Conservation (phyloP, 495 filamentous ascomycete species). For the Aspergillus coremiiformis region DNA sequence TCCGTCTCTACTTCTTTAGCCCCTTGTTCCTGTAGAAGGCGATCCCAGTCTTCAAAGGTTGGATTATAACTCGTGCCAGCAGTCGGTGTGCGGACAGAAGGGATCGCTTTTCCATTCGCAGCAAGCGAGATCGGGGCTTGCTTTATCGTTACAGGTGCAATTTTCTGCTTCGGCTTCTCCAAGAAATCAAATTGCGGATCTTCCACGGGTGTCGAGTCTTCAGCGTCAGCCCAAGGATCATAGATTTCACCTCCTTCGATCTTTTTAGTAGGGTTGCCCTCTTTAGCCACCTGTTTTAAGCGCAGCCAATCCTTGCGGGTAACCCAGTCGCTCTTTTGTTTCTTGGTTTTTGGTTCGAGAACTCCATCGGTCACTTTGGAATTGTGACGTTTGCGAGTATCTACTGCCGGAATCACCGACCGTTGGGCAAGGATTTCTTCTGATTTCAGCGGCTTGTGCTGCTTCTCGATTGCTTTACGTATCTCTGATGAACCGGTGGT, state of each 20-base stretch:
- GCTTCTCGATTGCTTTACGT: conserved; percentile 53
- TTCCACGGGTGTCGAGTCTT: conserved; percentile 32
- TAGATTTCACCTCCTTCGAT: conserved; percentile 48
- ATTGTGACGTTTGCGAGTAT: conserved; percentile 63
- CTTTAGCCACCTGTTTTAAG: conserved; percentile 68
- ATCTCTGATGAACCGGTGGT: conserved; percentile 57
- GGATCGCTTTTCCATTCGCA: conserved; percentile 65
- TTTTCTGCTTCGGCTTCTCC: conserved; percentile 53
- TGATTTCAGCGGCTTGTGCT: conserved; percentile 67
- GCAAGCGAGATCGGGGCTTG: conserved; percentile 71
- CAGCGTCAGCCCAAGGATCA: conserved; percentile 69
- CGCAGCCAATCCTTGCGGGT: conserved; percentile 71
- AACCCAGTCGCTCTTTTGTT: conserved; percentile 64
- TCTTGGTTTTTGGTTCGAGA: conserved; percentile 60
- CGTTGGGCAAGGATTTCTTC: conserved; percentile 86
- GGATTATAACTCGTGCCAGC: conserved; percentile 91
- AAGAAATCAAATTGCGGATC: conserved; percentile 54
- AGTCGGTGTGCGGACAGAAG: conserved; percentile 69
- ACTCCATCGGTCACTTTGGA: conserved; percentile 56
- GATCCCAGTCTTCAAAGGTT: conserved; percentile 71
- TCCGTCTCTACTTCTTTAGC: conserved; percentile 73
- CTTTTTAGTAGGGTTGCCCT: conserved; percentile 53
- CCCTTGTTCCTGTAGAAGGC: conserved; percentile 63
- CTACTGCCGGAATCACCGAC: conserved; percentile 70
- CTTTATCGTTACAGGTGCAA: conserved; percentile 68